Conservation (phyloP, 2,329 filamentous ascomycete genomes). For the Talaromyces islandicus region DNA sequence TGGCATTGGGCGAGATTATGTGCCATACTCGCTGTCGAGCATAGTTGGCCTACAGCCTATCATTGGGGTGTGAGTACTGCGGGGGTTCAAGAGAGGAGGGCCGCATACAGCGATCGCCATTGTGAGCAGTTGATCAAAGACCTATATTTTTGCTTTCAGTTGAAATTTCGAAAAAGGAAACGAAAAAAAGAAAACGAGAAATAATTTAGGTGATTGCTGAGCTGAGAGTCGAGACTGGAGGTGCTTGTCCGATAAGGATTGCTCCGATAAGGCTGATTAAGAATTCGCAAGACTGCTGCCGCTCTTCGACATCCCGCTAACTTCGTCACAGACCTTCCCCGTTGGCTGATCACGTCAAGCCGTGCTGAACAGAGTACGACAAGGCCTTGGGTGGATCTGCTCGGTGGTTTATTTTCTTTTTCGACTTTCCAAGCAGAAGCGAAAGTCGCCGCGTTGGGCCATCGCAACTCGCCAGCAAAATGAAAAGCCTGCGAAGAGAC, state of each 20-base stretch:
- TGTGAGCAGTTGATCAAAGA: not conserved
- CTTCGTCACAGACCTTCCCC: not conserved
- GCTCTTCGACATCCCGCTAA: not conserved
- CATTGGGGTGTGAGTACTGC: constrained; percentile 5
- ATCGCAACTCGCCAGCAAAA: constrained; percentile 22
- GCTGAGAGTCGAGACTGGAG: not conserved
- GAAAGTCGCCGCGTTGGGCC: not conserved
- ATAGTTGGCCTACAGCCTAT: constrained; percentile 84
- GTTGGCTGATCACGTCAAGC: not conserved
- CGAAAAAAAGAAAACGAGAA: not conserved
- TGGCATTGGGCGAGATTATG: constrained; percentile 77
- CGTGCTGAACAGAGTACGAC: not conserved
- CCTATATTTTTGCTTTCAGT: not conserved
- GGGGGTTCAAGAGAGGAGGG: constrained; percentile 5
- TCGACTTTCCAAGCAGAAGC: not conserved
- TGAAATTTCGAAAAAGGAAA: not conserved
- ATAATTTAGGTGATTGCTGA: not conserved
- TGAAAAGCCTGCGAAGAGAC: constrained; percentile 59
- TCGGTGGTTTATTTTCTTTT: not conserved
- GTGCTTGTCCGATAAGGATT: not conserved
- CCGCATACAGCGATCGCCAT: constrained; percentile 8
- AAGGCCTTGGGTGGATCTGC: not conserved
- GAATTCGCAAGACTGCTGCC: not conserved
- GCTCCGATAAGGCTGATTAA: not conserved
- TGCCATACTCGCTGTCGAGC: constrained; percentile 70